Conservation (phyloP, 371 early-diverging fungal species). For the Rhizomucor miehei region DNA sequence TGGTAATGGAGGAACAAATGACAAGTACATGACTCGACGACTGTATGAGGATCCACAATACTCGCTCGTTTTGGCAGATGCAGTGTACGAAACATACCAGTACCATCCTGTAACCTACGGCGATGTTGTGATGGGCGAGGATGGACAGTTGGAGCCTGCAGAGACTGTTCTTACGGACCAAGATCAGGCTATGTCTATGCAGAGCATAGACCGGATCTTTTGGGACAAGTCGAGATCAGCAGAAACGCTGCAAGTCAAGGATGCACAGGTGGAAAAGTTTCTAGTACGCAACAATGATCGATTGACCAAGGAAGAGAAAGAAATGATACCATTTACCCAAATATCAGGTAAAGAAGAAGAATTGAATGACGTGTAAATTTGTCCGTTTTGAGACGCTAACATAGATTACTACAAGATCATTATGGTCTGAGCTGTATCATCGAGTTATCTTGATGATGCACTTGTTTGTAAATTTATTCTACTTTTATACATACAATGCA, state of each 20-base stretch:
- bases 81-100: slow-evolving; percentile 51
- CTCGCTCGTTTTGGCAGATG: slow-evolving; percentile 39
- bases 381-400: neutral
- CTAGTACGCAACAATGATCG: slow-evolving; percentile 32
- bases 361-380: neutral
- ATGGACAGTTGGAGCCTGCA: slow-evolving; percentile 45
- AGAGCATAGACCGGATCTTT: slow-evolving; percentile 73
- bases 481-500: too few relatives aligned
- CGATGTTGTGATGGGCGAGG: slow-evolving; percentile 45
- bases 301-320: slow-evolving; percentile 10
- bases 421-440: slow-evolving; percentile 20
- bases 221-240: slow-evolving; percentile 17
- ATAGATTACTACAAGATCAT: slow-evolving; percentile 10
- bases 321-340: slow-evolving; percentile 13
- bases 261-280: slow-evolving; percentile 31
- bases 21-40: neutral
- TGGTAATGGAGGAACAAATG: slow-evolving; percentile 1
- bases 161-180: slow-evolving; percentile 63
- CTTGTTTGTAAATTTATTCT: too few relatives aligned
- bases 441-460: slow-evolving; percentile 5
- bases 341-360: slow-evolving; percentile 16
- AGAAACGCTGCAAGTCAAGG: neutral
- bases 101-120: slow-evolving; percentile 85
- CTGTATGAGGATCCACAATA: slow-evolving; percentile 5
- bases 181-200: slow-evolving; percentile 50